Evolutionary conservation across 352 stramenopile genomes (phyloP), one percentile per base, ranked within the genome.

Genomic region (Phytophthora sansomeana): DNA sequence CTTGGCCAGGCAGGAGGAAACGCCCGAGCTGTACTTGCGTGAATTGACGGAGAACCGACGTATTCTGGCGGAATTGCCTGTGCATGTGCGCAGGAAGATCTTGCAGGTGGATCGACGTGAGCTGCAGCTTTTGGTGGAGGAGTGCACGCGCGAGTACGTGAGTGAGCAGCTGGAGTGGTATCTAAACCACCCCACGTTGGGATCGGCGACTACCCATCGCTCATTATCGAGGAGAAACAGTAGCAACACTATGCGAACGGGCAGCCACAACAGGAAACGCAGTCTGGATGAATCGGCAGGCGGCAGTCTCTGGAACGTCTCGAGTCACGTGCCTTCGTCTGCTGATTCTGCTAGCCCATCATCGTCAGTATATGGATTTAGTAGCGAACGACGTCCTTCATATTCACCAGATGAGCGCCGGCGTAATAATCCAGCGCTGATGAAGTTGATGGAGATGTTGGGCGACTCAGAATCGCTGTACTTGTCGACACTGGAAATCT

Each of bases 381-480:
- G 71, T 58, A 36, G 46, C 33, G 70, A 77, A 21, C 62, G 70
- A 43, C 59, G 67, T 10, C 70, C 70, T 0, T 77, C 47, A 28
- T 77, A 75, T 35, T 77, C 67, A 17, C 76, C 75, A 0, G 86
- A 96, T 59, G 88, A 95, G 21, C 79, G 88, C 11, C 83, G 88
- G 32, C 80, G 85, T 52, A 79, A 89, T 59, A 93, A 87, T 42
- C 44, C 79, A 4, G 78, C 83, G 16, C 69, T 96, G 36, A 65
- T 74, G 26, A 86, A 90, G 39, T 63, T 96, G 24, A 75, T 75
- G 14, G 82, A 93, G 41, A 93, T 95, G 85, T 71, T 96, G 38
- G 88, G 85, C 24, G 88, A 96, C 50, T 96, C 88, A 1, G 80
- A 93, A 46, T 66, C 84, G n/a, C 58, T 96, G 58, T 96, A 96